These are phyloP conservation scores for Quercus lobata DNA, from an alignment of 331 rosid genomes.

Conservation along the genomic window DNA sequence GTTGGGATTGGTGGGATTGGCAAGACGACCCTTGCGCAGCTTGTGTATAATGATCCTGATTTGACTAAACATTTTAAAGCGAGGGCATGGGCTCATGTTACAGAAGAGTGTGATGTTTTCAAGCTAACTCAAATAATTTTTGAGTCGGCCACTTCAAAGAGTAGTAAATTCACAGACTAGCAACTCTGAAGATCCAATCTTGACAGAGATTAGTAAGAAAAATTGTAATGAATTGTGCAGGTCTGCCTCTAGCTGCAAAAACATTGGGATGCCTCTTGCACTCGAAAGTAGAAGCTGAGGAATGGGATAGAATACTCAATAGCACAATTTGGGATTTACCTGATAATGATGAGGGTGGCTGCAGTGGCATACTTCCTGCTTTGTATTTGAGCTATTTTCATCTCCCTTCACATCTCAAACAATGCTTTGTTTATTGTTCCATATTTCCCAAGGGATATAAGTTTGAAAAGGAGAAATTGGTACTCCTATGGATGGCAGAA, in stretches of 20 bases:
- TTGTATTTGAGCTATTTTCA: slow-evolving; percentile 17
- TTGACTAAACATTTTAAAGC: no score
- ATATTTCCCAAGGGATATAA: slow-evolving; percentile 12
- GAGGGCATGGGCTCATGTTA: no score
- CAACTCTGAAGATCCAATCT: background rate
- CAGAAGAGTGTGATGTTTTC: no score
- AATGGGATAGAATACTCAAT: slow-evolving; percentile 6
- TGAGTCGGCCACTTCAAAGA: no score
- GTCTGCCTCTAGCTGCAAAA: slow-evolving; percentile 26
- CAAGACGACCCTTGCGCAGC: no score
- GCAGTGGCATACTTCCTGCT: slow-evolving; percentile 14
- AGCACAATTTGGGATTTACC: slow-evolving; percentile 27
- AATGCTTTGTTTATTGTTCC: slow-evolving; percentile 9
- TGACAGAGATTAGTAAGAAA: slow-evolving; percentile 1
- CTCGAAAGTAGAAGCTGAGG: background rate
- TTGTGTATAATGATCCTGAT: no score
- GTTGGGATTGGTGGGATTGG: no score
- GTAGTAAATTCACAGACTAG: background rate
- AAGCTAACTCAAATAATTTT: no score
- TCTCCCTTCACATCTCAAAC: background rate
- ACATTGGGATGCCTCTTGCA: slow-evolving; percentile 8
- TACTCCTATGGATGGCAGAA: no score
- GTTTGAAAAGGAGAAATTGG: background rate
- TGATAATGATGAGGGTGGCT: background rate
- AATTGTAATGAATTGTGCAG: slow-evolving; percentile 17